Base-by-base conservation (phyloP, 2,329 filamentous ascomycete species). In the Fusarium penzigii region DNA sequence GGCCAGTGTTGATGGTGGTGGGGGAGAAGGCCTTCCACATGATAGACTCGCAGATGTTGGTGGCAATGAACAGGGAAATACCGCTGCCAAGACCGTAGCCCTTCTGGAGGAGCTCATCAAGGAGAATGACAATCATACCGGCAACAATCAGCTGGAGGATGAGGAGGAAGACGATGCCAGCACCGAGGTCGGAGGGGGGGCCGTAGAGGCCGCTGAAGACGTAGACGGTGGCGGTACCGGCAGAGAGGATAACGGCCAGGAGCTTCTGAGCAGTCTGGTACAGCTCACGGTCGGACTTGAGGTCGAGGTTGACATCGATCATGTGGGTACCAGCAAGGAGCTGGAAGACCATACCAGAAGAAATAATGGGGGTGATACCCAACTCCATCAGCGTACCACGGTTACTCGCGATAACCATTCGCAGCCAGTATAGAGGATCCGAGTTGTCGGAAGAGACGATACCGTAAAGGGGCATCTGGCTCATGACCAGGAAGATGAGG, bases 191-290 rank as follows among this genome's bases (percentile, higher is more conserved):
- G 65, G 91, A 93, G 59, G 95, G 94, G 73, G 92, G 91, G 64
- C 94, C 94, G 75, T 99, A 99, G 70, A 97, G 92, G 72, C 92
- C 92, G 68, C 92, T 97, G 78, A 99, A 90, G 72, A 99, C 94
- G 78, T 95, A 97, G 68, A 99, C 94, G 67, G 92, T 96, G 70
- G 92, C 93, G 74, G 96, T 96, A 66, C 94, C 94, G 76, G 96
- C 94, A 61, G 93, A 96, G 65, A 99, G 85, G 72, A 99, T 95
- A 71, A 99, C 96, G 65, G 94, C 94, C 69, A 96, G 93, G 62
- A 96, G 89, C 83, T 99, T 99, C 84, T 99, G 94, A 51, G 95
- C 94, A 61, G 93, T 99, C 83, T 99, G 94, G 86, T 99, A 99
- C 62, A 99, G 87, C 82, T 99, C 94, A 78, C 94, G 94, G 78